Conservation (phyloP, 2,329 filamentous ascomycete genomes). For the Pezicula neosporulosa region DNA sequence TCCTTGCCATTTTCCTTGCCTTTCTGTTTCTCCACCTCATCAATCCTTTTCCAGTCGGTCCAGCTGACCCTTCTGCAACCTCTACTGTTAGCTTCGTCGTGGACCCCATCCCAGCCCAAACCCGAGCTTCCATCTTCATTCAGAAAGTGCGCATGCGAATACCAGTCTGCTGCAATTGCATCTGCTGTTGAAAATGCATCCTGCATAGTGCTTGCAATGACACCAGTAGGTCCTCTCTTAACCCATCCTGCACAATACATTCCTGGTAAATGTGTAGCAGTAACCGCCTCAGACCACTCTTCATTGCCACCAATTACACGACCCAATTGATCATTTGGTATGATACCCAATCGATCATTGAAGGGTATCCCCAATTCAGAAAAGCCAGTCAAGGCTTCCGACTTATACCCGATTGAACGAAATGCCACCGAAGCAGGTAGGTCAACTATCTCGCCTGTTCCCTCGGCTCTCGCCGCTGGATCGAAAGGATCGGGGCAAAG, state of each 20-base stretch:
- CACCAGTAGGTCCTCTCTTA: constrained; percentile 88
- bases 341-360: constrained; percentile 67
- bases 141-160: constrained; percentile 41
- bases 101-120: constrained; percentile 76
- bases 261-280: constrained; percentile 49
- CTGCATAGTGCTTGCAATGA: constrained; percentile 93
- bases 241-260: constrained; percentile 97
- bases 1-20: constrained; percentile 70
- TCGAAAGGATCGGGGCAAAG: constrained; percentile 53
- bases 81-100: constrained; percentile 50
- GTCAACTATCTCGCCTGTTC: constrained; percentile 45
- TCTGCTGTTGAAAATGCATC: constrained; percentile 91
- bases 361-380: constrained; percentile 73
- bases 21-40: constrained; percentile 67
- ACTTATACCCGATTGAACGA: constrained; percentile 93
- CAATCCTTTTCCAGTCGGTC: constrained; percentile 84
- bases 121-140: constrained; percentile 38
- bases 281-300: constrained; percentile 7
- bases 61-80: constrained; percentile 68
- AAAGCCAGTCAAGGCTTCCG: constrained; percentile 72
- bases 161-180: constrained; percentile 77
- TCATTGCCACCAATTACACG: constrained; percentile 50
- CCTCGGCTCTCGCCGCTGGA: constrained; percentile 42
- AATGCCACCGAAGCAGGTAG: constrained; percentile 74
- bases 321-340: constrained; percentile 79